A percentile compares a stretch with the other conserved stretches of the same genome.
Evolutionary conservation across 192 early-diverging fungal genomes (phyloP).

Genomic region (Coemansia sp.): DNA sequence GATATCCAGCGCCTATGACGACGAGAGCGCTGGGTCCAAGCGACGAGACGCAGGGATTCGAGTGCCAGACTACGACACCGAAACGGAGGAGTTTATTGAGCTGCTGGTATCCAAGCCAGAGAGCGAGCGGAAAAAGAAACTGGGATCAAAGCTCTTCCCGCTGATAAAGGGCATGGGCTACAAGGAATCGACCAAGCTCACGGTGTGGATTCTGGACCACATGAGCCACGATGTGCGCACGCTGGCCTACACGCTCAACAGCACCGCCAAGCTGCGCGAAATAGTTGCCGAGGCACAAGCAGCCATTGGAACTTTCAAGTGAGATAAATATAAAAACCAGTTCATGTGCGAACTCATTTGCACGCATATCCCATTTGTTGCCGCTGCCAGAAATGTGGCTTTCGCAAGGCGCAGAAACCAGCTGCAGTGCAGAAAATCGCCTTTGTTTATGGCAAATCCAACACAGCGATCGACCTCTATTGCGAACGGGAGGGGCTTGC

Average conservation of each 20-base stretch:
- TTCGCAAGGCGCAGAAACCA: too few species aligned
- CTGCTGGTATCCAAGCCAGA: conserved; percentile 49
- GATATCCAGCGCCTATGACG: background rate
- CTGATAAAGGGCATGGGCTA: conserved; percentile 55
- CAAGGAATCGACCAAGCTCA: conserved; percentile 53
- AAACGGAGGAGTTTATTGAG: conserved; percentile 50
- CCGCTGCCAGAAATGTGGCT: too few species aligned
- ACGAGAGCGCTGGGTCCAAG: background rate
- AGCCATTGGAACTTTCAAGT: conserved; percentile 14
- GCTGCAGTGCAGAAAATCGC: too few species aligned
- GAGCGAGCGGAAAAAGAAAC: conserved; percentile 54
- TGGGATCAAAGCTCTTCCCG: conserved; percentile 55
- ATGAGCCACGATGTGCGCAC: conserved; percentile 51
- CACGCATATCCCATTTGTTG: too few species aligned
- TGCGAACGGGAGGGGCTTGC: too few species aligned
- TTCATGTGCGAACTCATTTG: too few species aligned
- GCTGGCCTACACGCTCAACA: conserved; percentile 53
- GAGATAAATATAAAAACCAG: too few species aligned
- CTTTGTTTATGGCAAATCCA: too few species aligned
- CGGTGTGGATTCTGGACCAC: conserved; percentile 56
- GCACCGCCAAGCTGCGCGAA: conserved; percentile 26
- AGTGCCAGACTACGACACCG: conserved; percentile 36
- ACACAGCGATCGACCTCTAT: too few species aligned
- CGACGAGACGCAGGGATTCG: conserved; percentile 14
- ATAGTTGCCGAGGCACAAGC: conserved; percentile 47